Base-by-base conservation (phyloP, 495 filamentous ascomycete species). In the Jackrogersella minutella region DNA sequence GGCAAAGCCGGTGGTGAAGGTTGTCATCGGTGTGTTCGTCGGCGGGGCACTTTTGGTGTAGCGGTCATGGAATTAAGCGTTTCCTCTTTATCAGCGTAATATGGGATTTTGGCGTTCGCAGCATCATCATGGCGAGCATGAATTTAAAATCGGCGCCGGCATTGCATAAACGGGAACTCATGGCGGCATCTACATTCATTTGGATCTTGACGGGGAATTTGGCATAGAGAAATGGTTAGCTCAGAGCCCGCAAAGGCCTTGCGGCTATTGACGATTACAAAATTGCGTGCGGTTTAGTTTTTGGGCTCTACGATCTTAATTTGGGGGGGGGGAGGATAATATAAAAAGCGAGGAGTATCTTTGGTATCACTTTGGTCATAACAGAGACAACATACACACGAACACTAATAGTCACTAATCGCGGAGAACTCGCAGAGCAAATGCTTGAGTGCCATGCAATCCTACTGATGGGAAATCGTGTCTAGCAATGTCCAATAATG, bases 1-100 rank as follows among this genome's bases (percentile, higher is more conserved):
- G 4, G 53, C 61, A 24, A 55, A 56, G 28, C 61, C 62, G 0
- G 46, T 63, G 6, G 58, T 60, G n/a, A 65, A 61, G n/a, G 9
- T 75, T 17, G 19, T 77, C 26, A 73, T 71, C 2, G 76, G 68
- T 4, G 43, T 46, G 0, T 34, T 77, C 10, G 36, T 77, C 21
- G 76, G 77, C 1, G 68, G 65, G 22, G 59, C 64, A 10, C 31
- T 71, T 31, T 33, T 71, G 1, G 60, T 37, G 28, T 65, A 62
- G 28, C 7, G 10, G 13, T 19, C 13, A 5, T 46, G 19, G 8
- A 19, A 21, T 26, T 14, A 17, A 30, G n/a, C 24, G 40, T 47
- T 49, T 47, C 13, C 5, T 7, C 19, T 7, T 40, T 22, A 37
- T 41, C 41, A 22, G 57, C 33, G 31, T 24, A 10, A 21, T 19